phyloP scores from a whole-genome alignment of 2,329 filamentous ascomycete genomes.

The Pyricularia grisea region DNA sequence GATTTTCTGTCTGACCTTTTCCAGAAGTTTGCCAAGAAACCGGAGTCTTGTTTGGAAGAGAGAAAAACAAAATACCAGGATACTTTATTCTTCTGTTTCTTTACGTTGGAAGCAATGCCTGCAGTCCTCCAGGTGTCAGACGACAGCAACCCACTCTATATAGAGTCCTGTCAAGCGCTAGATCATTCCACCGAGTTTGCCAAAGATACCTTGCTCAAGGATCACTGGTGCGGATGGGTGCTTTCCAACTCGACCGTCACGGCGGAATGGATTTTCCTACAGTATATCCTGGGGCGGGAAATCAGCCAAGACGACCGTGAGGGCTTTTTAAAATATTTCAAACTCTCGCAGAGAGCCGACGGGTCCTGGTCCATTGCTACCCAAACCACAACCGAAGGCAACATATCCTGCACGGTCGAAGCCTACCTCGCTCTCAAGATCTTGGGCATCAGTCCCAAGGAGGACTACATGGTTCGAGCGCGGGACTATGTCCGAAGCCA shows the following conservation, averaged over 20 bases:
- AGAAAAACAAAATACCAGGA: no score
- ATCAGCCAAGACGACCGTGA: neutral
- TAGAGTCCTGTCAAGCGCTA: no score
- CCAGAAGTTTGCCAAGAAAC: no score
- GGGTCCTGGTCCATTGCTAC: neutral
- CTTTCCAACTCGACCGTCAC: neutral
- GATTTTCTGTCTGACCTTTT: no score
- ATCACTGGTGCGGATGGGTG: neutral
- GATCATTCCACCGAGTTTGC: no score
- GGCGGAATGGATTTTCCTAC: neutral
- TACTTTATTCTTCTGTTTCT: no score
- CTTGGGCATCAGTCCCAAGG: neutral
- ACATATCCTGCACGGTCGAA: neutral
- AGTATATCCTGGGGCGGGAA: neutral
- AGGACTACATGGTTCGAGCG: neutral
- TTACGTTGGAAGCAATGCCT: no score
- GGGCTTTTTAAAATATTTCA: neutral
- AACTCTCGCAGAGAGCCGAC: neutral
- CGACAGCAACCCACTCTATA: no score
- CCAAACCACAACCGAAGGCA: neutral
- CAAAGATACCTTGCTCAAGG: neutral
- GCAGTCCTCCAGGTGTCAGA: no score
- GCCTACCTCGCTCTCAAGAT: neutral
- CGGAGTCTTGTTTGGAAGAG: no score
- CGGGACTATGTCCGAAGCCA: neutral